Percentiles rank a stretch among this genome's conserved stretches.
These are phyloP conservation scores for Aspergillus proliferans DNA, from an alignment of 2,329 filamentous ascomycete genomes.

Conservation along the genomic window DNA sequence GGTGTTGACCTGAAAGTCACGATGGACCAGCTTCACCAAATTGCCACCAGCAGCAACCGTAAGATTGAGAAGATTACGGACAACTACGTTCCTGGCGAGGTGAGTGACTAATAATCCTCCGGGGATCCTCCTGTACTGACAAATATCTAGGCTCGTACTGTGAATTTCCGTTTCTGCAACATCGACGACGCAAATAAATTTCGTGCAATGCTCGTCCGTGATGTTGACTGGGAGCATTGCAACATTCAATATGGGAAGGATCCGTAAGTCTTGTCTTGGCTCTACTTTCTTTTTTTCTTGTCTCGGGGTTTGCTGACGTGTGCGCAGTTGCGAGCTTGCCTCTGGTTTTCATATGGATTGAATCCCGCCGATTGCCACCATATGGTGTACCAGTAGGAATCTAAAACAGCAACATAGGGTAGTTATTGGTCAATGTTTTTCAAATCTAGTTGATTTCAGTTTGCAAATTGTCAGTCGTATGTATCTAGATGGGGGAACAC, in stretches of 20 bases:
- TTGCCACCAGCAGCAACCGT: constrained; percentile 36
- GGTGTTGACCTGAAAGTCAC: constrained; percentile 37
- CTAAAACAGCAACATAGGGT: no score
- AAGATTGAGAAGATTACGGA: constrained; percentile 42
- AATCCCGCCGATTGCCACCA: neutral
- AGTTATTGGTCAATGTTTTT: no score
- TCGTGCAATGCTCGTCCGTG: constrained; percentile 32
- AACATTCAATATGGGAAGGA: constrained; percentile 39
- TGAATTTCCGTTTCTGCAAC: constrained; percentile 45
- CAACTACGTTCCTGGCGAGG: constrained; percentile 34
- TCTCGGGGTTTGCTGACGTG: neutral
- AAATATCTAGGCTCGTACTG: constrained; percentile 31
- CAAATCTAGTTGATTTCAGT: no score
- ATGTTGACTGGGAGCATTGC: constrained; percentile 43
- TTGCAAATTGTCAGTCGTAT: no score
- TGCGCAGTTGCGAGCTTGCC: constrained; percentile 17
- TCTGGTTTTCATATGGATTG: constrained; percentile 12
- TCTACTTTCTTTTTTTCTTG: neutral
- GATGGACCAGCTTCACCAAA: constrained; percentile 29
- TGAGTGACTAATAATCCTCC: constrained; percentile 22
- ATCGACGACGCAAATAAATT: constrained; percentile 44
- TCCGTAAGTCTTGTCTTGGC: constrained; percentile 25
- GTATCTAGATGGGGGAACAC: no score
- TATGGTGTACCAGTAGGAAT: no score
- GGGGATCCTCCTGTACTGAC: constrained; percentile 3